A percentile compares a stretch with the other conserved stretches of the same genome.
Conservation (phyloP, 352 stramenopile genomes). For the Globisporangium okanoganense region DNA sequence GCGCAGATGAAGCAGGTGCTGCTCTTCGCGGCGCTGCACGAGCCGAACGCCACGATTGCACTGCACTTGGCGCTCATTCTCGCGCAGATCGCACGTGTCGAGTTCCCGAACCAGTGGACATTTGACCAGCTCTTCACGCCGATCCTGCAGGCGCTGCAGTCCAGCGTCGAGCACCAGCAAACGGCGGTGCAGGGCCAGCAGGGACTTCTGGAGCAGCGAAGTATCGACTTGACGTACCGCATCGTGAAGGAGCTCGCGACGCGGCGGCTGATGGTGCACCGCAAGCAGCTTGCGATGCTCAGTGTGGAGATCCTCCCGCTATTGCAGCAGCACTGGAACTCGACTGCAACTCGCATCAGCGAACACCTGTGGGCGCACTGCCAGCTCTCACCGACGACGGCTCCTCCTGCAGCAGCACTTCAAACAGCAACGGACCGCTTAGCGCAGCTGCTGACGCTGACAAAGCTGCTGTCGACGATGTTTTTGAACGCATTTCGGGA, state of each 20-base stretch:
- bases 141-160: slow-evolving; percentile 47
- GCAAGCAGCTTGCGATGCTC: slow-evolving; percentile 75
- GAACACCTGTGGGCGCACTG: slow-evolving; percentile 27
- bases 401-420: slow-evolving; percentile 14
- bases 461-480: slow-evolving; percentile 68
- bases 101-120: slow-evolving; percentile 71
- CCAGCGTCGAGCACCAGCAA: slow-evolving; percentile 4
- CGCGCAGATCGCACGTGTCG: slow-evolving; percentile 59
- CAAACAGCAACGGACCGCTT: slow-evolving; percentile 23
- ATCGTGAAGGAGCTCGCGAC: slow-evolving; percentile 79
- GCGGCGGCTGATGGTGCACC: slow-evolving; percentile 72
- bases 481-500: slow-evolving; percentile 73
- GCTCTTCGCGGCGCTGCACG: slow-evolving; percentile 64
- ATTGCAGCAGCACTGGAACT: slow-evolving; percentile 60
- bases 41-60: slow-evolving; percentile 48
- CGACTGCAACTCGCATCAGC: slow-evolving; percentile 24
- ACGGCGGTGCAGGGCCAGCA: slow-evolving; percentile 11
- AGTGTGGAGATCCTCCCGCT: slow-evolving; percentile 62
- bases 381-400: slow-evolving; percentile 8
- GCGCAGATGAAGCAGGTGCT: slow-evolving; percentile 42
- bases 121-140: slow-evolving; percentile 64
- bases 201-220: slow-evolving; percentile 29
- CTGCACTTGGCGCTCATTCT: slow-evolving; percentile 64
- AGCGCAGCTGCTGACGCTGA: slow-evolving; percentile 38
- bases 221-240: slow-evolving; percentile 61